Evolutionary conservation across 2,329 filamentous ascomycete genomes (phyloP).

Genomic region (Apiospora koreana): DNA sequence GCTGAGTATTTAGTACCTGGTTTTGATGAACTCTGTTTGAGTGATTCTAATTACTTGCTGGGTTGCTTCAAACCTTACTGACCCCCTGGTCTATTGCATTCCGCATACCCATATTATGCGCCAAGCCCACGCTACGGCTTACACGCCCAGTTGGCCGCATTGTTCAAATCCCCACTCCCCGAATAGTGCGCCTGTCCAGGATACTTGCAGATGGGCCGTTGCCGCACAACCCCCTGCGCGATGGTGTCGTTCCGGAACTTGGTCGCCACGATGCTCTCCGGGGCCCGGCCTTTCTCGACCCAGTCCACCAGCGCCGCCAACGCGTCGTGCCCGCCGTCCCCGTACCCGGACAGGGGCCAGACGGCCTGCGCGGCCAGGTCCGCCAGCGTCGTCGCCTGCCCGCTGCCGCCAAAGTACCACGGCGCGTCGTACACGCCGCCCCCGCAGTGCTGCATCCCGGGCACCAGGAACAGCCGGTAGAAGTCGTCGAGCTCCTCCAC

Average conservation of each 20-base stretch:
- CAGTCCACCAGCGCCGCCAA: slow-evolving; percentile 42
- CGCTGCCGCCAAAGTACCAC: slow-evolving; percentile 36
- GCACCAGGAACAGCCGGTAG: slow-evolving; percentile 38
- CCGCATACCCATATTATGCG: too few relatives aligned
- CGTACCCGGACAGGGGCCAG: slow-evolving; percentile 28
- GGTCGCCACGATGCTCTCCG: slow-evolving; percentile 13
- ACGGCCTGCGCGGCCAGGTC: slow-evolving; percentile 11
- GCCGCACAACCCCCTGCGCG: background rate
- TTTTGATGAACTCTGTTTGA: too few relatives aligned
- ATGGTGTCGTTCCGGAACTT: slow-evolving; percentile 13
- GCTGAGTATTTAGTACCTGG: too few relatives aligned
- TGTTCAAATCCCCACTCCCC: background rate
- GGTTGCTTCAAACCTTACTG: too few relatives aligned
- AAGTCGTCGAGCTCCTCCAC: slow-evolving; percentile 29
- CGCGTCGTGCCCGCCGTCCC: slow-evolving; percentile 24
- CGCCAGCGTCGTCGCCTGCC: slow-evolving; percentile 21
- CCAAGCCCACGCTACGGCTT: too few relatives aligned
- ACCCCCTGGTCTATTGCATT: too few relatives aligned
- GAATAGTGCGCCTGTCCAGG: background rate
- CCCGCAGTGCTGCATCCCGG: slow-evolving; percentile 46
- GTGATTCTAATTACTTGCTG: too few relatives aligned
- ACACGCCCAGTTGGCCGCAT: background rate
- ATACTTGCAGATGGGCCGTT: slow-evolving; percentile 12
- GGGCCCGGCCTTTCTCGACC: slow-evolving; percentile 42
- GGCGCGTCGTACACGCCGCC: slow-evolving; percentile 44